These are phyloP conservation scores for Sporothrix protearum DNA, from an alignment of 2,329 filamentous ascomycete species.

Conservation along the genomic window DNA sequence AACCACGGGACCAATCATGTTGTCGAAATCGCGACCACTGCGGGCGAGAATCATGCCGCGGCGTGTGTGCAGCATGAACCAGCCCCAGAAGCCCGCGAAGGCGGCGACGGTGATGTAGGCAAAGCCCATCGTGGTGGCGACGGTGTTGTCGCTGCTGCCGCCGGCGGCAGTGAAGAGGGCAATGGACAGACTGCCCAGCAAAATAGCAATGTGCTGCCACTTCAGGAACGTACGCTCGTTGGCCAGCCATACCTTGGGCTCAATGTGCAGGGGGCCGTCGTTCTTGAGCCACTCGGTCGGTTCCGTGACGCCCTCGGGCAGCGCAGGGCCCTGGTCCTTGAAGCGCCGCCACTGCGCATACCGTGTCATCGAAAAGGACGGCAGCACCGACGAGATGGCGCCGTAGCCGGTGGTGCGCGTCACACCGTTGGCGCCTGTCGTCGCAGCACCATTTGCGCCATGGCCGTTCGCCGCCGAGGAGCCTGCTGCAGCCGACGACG, in stretches of 20 bases:
- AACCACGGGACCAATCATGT: slow-evolving; percentile 75
- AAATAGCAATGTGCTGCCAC: slow-evolving; percentile 91
- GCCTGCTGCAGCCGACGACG: background rate
- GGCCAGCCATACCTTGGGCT: slow-evolving; percentile 97
- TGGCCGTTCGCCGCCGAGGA: background rate
- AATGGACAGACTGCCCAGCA: slow-evolving; percentile 79
- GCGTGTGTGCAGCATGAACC: slow-evolving; percentile 72
- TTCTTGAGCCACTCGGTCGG: slow-evolving; percentile 93
- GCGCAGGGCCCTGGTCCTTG: slow-evolving; percentile 43
- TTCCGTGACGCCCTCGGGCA: slow-evolving; percentile 85
- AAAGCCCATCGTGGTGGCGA: slow-evolving; percentile 75
- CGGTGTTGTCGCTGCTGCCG: slow-evolving; percentile 59
- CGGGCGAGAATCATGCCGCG: slow-evolving; percentile 75
- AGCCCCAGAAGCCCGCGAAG: slow-evolving; percentile 85
- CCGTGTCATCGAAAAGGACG: slow-evolving; percentile 76
- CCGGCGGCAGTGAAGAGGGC: slow-evolving; percentile 80
- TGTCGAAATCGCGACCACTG: slow-evolving; percentile 92
- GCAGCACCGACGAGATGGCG: slow-evolving; percentile 69
- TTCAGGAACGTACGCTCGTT: slow-evolving; percentile 98
- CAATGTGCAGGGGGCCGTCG: slow-evolving; percentile 82
- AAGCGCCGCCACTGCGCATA: slow-evolving; percentile 61
- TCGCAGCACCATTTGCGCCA: slow-evolving; percentile 9
- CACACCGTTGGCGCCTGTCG: slow-evolving; percentile 24
- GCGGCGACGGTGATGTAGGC: slow-evolving; percentile 77
- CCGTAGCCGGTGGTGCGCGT: slow-evolving; percentile 39